These are phyloP conservation scores for Lycium barbarum DNA, from an alignment of 257 asterid species.

Conservation along the genomic window DNA sequence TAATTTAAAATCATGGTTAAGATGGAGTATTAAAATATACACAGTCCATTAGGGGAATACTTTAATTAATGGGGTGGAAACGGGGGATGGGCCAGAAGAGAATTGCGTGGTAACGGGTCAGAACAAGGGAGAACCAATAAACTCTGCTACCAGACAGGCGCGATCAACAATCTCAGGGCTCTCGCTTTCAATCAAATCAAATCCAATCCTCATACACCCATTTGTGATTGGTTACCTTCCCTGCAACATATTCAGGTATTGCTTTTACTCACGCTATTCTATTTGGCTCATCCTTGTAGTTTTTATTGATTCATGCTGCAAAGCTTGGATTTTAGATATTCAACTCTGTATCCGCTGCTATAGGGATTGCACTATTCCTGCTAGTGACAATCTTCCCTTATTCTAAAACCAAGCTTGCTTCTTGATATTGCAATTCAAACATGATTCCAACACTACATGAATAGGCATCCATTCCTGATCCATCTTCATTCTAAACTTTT, in stretches of 20 bases:
- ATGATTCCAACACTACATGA: neutral
- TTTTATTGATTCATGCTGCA: neutral
- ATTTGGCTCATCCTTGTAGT: too few relatives aligned
- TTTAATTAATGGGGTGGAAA: neutral
- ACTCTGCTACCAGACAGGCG: neutral
- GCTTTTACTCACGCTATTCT: too few relatives aligned
- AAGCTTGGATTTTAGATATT: neutral
- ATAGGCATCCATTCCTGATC: neutral
- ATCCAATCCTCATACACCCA: neutral
- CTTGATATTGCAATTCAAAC: neutral
- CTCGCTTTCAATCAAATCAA: neutral
- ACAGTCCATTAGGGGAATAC: too few relatives aligned
- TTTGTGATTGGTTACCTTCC: too few relatives aligned
- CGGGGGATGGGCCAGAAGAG: neutral
- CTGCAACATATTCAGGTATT: too few relatives aligned
- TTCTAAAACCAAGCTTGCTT: neutral
- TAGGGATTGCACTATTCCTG: neutral
- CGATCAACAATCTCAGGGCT: conserved; percentile 18
- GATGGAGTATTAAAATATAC: too few relatives aligned
- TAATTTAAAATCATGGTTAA: too few relatives aligned
- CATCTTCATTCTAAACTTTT: neutral
- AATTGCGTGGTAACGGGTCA: conserved; percentile 26
- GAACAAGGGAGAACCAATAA: neutral
- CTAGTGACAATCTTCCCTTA: neutral
- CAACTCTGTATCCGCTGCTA: neutral